Conservation (phyloP, 73 alveolate species). For the Loxodes magnus region DNA sequence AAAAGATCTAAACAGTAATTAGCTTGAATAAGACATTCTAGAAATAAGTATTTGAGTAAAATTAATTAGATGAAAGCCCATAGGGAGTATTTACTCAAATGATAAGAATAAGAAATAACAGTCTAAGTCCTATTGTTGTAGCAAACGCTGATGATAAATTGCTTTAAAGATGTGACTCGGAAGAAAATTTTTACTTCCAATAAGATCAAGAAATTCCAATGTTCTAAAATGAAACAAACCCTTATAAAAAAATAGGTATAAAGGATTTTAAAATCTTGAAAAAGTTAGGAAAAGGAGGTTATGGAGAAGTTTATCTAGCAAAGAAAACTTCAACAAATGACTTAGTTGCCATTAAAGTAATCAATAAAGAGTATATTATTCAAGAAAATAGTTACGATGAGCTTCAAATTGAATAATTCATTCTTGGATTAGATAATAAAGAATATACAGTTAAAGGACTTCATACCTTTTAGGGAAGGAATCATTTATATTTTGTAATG, state of each 20-base stretch:
- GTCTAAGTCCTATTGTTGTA: too few relatives aligned
- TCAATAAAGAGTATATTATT: slow-evolving; percentile 55
- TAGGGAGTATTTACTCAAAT: too few relatives aligned
- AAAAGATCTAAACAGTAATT: too few relatives aligned
- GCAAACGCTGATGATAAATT: too few relatives aligned
- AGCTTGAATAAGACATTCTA: too few relatives aligned
- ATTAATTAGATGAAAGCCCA: too few relatives aligned
- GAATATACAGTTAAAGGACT: slow-evolving; percentile 47
- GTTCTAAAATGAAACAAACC: too few relatives aligned
- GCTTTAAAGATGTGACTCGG: too few relatives aligned
- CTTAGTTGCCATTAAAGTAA: slow-evolving; percentile 69
- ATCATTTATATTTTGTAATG: slow-evolving; percentile 52
- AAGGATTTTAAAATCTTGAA: slow-evolving; percentile 43
- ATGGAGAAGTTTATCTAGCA: slow-evolving; percentile 68
- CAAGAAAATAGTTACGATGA: slow-evolving; percentile 41
- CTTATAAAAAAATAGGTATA: slow-evolving; percentile 3
- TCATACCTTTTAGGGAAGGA: slow-evolving; percentile 48
- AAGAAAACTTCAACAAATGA: slow-evolving; percentile 38
- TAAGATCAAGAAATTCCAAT: too few relatives aligned
- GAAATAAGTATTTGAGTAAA: too few relatives aligned
- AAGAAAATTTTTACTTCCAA: too few relatives aligned
- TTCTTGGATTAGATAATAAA: slow-evolving; percentile 29
- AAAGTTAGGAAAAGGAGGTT: slow-evolving; percentile 72
- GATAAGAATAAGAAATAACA: too few relatives aligned
- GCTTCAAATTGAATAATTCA: slow-evolving; percentile 51